Conservation (phyloP, 371 early-diverging fungal genomes). For the Mucor mucedo region DNA sequence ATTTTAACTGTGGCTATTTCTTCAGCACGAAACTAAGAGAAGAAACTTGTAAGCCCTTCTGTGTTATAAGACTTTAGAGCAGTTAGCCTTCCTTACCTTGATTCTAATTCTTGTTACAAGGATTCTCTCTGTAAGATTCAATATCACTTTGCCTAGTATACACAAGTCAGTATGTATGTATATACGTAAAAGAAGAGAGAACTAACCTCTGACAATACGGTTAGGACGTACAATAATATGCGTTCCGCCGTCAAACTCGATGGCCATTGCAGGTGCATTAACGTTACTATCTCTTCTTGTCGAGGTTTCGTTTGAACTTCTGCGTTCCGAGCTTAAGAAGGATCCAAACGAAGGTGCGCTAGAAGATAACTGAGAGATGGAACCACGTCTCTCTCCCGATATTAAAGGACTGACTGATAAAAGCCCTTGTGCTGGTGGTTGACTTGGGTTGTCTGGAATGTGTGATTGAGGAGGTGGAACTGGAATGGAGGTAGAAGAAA, state of each 20-base stretch:
- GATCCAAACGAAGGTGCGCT: slow-evolving; percentile 36
- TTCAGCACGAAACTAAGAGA: slow-evolving; percentile 52
- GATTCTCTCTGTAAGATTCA: slow-evolving; percentile 39
- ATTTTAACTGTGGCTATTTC: slow-evolving; percentile 53
- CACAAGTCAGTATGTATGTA: neutral
- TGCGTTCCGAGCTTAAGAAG: neutral
- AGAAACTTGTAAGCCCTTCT: too few relatives aligned
- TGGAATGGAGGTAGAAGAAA: slow-evolving; percentile 10
- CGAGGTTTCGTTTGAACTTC: neutral
- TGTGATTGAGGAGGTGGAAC: slow-evolving; percentile 14
- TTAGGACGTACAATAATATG: slow-evolving; percentile 56
- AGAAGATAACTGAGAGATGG: slow-evolving; percentile 25
- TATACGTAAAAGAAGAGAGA: too few relatives aligned
- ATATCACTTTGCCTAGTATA: slow-evolving; percentile 31
- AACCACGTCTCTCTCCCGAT: slow-evolving; percentile 5
- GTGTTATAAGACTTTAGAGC: too few relatives aligned
- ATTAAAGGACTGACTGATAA: slow-evolving; percentile 8
- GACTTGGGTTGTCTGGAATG: neutral
- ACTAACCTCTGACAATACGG: slow-evolving; percentile 43
- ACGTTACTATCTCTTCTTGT: slow-evolving; percentile 4
- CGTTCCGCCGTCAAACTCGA: slow-evolving; percentile 56
- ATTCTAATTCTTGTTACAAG: slow-evolving; percentile 50
- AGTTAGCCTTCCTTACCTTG: slow-evolving; percentile 31
- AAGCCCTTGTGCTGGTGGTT: neutral
- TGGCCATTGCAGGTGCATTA: slow-evolving; percentile 5